Evolutionary conservation across 371 early-diverging fungal genomes (phyloP).

Genomic region (Mucor saturninus): DNA sequence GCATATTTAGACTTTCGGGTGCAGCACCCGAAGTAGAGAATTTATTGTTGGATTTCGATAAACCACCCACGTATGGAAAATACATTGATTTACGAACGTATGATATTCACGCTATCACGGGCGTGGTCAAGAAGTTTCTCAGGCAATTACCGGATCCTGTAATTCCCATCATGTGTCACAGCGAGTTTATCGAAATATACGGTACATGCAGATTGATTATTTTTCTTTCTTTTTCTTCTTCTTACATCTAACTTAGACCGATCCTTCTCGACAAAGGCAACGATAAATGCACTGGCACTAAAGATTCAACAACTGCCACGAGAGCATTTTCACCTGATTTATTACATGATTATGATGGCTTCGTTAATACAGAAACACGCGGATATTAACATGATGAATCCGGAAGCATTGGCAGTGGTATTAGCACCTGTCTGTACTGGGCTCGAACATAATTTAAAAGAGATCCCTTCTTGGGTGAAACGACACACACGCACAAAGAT

Average conservation of each 20-base stretch:
- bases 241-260: slow-evolving; percentile 13
- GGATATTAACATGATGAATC: slow-evolving; percentile 44
- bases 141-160: slow-evolving; percentile 47
- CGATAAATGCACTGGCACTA: slow-evolving; percentile 13
- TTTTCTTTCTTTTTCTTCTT: not conserved
- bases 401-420: slow-evolving; percentile 48
- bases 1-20: slow-evolving; percentile 54
- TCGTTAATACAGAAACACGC: slow-evolving; percentile 35
- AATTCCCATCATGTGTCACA: slow-evolving; percentile 41
- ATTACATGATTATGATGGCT: slow-evolving; percentile 36
- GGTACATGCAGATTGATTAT: slow-evolving; percentile 21
- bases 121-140: slow-evolving; percentile 48
- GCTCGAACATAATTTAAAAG: slow-evolving; percentile 38
- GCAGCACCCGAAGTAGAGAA: slow-evolving; percentile 50
- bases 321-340: slow-evolving; percentile 40
- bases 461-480: slow-evolving; percentile 27
- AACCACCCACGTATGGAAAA: slow-evolving; percentile 45
- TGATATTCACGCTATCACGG: slow-evolving; percentile 52
- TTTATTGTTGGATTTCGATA: slow-evolving; percentile 40
- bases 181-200: slow-evolving; percentile 32
- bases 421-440: slow-evolving; percentile 52
- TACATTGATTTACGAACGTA: slow-evolving; percentile 39
- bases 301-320: slow-evolving; percentile 36
- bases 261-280: slow-evolving; percentile 7
- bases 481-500: slow-evolving; percentile 15